Evolutionary conservation across 2,329 filamentous ascomycete species (phyloP).

Genomic region (Xylogone sp.): DNA sequence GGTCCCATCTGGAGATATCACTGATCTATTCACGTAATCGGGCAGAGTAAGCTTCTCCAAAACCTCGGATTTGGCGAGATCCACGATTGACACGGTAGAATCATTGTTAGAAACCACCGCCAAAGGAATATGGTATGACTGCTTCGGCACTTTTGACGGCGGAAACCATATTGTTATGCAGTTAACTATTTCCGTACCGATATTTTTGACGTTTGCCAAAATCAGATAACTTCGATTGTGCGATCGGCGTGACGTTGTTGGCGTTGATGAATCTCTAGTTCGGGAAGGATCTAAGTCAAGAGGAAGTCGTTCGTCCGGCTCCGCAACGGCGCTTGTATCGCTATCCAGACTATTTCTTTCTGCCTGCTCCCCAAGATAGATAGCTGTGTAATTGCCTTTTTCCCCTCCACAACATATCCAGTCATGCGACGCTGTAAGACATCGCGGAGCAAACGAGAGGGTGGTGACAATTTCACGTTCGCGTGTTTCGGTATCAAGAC

Average conservation of each 20-base stretch:
- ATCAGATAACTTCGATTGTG: conserved; percentile 10
- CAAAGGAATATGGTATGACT: conserved; percentile 50
- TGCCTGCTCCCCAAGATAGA: conserved; percentile 19
- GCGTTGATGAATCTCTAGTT: conserved; percentile 7
- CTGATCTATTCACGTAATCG: conserved; percentile 86
- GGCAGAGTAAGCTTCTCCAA: conserved; percentile 71
- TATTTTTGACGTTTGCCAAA: conserved; percentile 47
- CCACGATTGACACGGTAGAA: conserved; percentile 80
- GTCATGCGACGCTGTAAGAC: conserved; percentile 78
- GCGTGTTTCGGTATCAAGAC: conserved; percentile 63
- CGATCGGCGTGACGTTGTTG: conserved; percentile 10
- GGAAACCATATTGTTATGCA: conserved; percentile 64
- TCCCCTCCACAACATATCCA: conserved; percentile 92
- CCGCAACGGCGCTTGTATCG: conserved; percentile 23
- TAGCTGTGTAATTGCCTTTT: conserved; percentile 69
- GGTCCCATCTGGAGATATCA: conserved; percentile 86
- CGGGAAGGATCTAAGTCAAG: conserved; percentile 39
- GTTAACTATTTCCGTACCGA: conserved; percentile 60
- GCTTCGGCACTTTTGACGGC: conserved; percentile 29
- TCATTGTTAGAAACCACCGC: conserved; percentile 88
- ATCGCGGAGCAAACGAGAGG: conserved; percentile 73
- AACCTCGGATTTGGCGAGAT: conserved; percentile 63
- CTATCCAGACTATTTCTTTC: conserved; percentile 3
- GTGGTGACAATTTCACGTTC: conserved; percentile 71
- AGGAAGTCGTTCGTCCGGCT: conserved; percentile 55